Evolutionary conservation across 768 basidiomycete genomes (phyloP).

Genomic region (Udeniomyces megalosporus): DNA sequence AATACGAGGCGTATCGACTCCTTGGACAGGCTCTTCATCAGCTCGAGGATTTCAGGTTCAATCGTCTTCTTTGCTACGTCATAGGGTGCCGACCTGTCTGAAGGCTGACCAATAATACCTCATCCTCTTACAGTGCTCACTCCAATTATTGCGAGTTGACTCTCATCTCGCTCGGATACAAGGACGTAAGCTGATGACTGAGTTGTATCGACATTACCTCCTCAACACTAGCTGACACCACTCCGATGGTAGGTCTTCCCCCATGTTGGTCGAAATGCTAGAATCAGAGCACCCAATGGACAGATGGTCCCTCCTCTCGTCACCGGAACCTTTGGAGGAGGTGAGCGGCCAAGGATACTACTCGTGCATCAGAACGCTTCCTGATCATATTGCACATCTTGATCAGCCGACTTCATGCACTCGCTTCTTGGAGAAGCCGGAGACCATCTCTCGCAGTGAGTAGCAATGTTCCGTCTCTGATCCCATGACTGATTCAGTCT

Average conservation of each 20-base stretch:
- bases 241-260: conserved; percentile 47
- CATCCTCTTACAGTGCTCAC: conserved; percentile 38
- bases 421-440: conserved; percentile 37
- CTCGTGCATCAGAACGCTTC: too few relatives aligned
- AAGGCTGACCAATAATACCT: not conserved
- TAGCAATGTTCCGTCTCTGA: too few relatives aligned
- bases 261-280: conserved; percentile 68
- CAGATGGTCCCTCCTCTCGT: conserved; percentile 63
- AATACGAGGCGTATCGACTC: conserved; percentile 45
- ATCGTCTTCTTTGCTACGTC: too few relatives aligned
- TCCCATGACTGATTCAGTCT: too few relatives aligned
- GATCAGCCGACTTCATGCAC: conserved; percentile 61
- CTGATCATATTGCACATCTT: too few relatives aligned
- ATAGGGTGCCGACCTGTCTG: not conserved
- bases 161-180: conserved; percentile 53
- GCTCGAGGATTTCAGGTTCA: conserved; percentile 13
- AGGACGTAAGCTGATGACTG: conserved; percentile 45
- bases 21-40: conserved; percentile 40
- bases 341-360: too few relatives aligned
- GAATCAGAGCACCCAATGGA: conserved; percentile 58
- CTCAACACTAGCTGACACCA: too few relatives aligned
- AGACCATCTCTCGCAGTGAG: conserved; percentile 39
- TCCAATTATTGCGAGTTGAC: conserved; percentile 57
- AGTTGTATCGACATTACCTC: too few relatives aligned
- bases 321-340: conserved; percentile 38